These are phyloP conservation scores for Penicillium sp. DNA, from an alignment of 2,329 filamentous ascomycete genomes.

Conservation along the genomic window DNA sequence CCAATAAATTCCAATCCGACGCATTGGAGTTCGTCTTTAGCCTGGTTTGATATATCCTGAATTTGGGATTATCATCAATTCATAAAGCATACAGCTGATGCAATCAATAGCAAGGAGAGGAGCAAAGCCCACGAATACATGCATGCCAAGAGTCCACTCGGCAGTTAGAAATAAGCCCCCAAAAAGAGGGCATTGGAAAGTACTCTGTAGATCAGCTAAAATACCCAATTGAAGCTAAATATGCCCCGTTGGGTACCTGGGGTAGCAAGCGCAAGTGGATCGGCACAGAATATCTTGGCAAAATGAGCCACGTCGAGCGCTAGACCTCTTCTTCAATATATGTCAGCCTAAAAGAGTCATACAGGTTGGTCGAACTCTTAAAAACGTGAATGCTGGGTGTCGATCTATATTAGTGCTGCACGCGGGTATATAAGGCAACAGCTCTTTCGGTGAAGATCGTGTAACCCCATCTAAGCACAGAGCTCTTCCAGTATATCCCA, in stretches of 20 bases:
- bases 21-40: background rate
- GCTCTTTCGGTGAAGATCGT: background rate
- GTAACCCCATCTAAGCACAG: background rate
- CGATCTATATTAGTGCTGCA: background rate
- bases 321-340: background rate
- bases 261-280: background rate
- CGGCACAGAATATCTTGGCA: background rate
- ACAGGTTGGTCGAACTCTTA: no score
- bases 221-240: background rate
- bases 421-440: background rate
- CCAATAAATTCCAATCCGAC: background rate
- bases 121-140: background rate
- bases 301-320: slow-evolving; percentile 1
- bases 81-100: background rate
- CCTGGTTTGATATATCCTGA: background rate
- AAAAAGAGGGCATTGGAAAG: background rate
- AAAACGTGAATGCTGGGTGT: background rate
- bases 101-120: background rate
- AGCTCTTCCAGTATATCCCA: background rate
- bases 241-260: background rate
- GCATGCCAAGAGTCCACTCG: background rate
- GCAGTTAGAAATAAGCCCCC: background rate
- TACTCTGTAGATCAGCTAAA: background rate
- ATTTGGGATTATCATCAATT: background rate
- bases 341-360: background rate